Conservation (phyloP, 192 early-diverging fungal species). For the Backusella morwellensis region DNA sequence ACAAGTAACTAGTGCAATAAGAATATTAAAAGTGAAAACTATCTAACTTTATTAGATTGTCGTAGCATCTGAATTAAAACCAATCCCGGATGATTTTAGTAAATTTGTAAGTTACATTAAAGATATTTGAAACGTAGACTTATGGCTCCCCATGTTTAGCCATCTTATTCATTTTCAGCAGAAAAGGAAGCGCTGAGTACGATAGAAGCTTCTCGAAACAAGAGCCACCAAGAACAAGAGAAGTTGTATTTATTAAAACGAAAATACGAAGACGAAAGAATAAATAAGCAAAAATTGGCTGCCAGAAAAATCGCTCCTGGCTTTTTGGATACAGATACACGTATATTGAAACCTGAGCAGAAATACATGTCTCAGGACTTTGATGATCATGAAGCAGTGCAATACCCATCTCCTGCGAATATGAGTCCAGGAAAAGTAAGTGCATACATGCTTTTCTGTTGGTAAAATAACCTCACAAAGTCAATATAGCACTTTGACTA, state of each 20-base stretch:
- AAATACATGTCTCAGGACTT: background rate
- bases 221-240: conserved; percentile 29
- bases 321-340: conserved; percentile 57
- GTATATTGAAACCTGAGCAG: conserved; percentile 48
- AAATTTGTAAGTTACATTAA: conserved; percentile 21
- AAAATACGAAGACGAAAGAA: conserved; percentile 39
- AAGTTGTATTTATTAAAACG: conserved; percentile 32
- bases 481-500: conserved; percentile 41
- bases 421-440: conserved; percentile 5
- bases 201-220: conserved; percentile 32
- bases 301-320: conserved; percentile 67
- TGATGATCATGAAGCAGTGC: background rate
- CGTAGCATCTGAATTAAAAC: conserved; percentile 16
- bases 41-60: conserved; percentile 17
- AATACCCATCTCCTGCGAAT: background rate
- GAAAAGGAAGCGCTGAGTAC: conserved; percentile 51
- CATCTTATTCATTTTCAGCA: conserved; percentile 49
- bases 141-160: background rate
- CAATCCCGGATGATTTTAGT: conserved; percentile 33
- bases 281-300: conserved; percentile 45
- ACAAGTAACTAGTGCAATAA: conserved; percentile 13
- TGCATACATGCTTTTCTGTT: background rate
- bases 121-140: background rate
- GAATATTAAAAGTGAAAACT: background rate
- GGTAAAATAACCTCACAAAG: background rate